Evolutionary conservation across 2,329 filamentous ascomycete genomes (phyloP), one percentile per base, ranked within the genome.

Genomic region (Fusarium duplospermum): DNA sequence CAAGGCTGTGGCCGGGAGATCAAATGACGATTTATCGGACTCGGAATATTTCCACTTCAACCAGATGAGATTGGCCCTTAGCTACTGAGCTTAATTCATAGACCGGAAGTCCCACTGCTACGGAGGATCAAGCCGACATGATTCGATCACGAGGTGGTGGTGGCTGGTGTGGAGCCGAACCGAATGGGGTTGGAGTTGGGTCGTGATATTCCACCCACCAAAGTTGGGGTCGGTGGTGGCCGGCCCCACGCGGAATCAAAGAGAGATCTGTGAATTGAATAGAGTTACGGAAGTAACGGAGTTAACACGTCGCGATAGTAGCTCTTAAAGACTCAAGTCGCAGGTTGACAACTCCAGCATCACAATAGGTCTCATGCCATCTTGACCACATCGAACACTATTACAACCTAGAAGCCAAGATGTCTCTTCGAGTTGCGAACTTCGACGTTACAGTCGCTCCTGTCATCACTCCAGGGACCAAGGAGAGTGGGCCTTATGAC

Each of bases 401-500:
- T 47, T 22, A 47, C 42, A 24, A 18, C 22, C 14, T 16, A n/a
- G 3, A 52, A 18, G 4, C 9, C 18, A 57, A 10, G 14, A 67
- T 67, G 60, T 50, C 64, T 7, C 47, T 64, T 14, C 33, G 24
- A 5, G 64, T 67, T 13, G 64, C 63, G 6, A 52, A 52, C 8
- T 45, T 67, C 2, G 22, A 67, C 36, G 64, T 67, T 9, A n/a
- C 62, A 2, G 47, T 67, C 2, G 33, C 16, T 5, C 64, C 38
- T 1, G 61, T 47, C 8, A 47, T 67, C 8, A 5, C 20, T 18
- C 60, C 64, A 2, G 64, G 64, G 60, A 62, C 60, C 9, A 57
- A 67, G 18, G 61, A 64, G 22, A 50, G 40, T 13, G 64, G 64
- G 0, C 47, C 36, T 4, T 67, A 64, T 27, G 61, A 67, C 13